These are phyloP conservation scores for Albugo laibachii DNA, from an alignment of 352 stramenopile species.

Conservation along the genomic window DNA sequence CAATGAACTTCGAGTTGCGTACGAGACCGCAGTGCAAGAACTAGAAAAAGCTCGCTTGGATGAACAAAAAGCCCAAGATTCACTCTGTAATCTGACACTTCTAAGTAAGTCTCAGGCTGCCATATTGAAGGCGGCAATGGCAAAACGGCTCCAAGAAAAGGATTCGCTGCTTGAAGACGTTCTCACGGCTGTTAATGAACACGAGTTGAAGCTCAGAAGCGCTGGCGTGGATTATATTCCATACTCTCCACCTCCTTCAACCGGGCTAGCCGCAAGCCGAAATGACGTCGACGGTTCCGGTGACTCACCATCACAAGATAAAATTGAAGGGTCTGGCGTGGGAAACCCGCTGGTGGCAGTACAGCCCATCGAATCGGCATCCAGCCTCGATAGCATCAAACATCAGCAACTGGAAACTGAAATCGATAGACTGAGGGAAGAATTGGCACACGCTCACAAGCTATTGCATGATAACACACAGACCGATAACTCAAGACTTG, in stretches of 20 bases:
- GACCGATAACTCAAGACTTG: too few relatives aligned
- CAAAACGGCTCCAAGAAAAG: slow-evolving; percentile 59
- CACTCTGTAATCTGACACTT: slow-evolving; percentile 58
- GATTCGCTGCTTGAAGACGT: slow-evolving; percentile 45
- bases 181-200: slow-evolving; percentile 26
- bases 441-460: slow-evolving; percentile 3
- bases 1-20: slow-evolving; percentile 13
- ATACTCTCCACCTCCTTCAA: slow-evolving; percentile 11
- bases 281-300: not conserved
- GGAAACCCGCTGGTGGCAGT: slow-evolving; percentile 39
- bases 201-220: slow-evolving; percentile 35
- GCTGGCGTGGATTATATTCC: slow-evolving; percentile 19
- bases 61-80: slow-evolving; percentile 59
- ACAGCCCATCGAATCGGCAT: too few relatives aligned
- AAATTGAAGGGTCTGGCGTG: slow-evolving; percentile 31
- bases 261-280: not conserved
- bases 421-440: slow-evolving; percentile 4
- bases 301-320: slow-evolving; percentile 4
- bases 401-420: not conserved
- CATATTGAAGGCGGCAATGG: slow-evolving; percentile 69
- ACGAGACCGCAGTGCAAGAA: slow-evolving; percentile 37
- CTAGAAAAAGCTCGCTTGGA: slow-evolving; percentile 31
- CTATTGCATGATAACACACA: slow-evolving; percentile 1
- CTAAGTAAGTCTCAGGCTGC: slow-evolving; percentile 70
- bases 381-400: too few relatives aligned